Evolutionary conservation across 345 rosid species (phyloP).

Genomic region (Viola odorata): DNA sequence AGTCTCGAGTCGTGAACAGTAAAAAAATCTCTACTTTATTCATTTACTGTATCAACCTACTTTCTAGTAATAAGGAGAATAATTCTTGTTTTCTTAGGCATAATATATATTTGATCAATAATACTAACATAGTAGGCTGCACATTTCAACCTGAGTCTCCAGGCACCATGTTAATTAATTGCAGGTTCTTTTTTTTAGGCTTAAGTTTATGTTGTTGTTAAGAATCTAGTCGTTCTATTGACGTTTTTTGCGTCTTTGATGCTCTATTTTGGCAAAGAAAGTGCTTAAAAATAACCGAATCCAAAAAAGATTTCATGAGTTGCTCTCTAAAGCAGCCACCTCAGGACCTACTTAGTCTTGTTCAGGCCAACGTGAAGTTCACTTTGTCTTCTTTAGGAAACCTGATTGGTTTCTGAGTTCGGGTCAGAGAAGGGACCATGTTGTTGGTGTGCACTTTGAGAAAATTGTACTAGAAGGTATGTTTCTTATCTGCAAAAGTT

Average conservation of each 20-base stretch:
- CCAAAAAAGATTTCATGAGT: slow-evolving; percentile 59
- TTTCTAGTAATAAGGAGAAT: too few relatives aligned
- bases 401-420: slow-evolving; percentile 70
- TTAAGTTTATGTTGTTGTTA: too few relatives aligned
- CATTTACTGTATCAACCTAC: too few relatives aligned
- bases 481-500: too few relatives aligned
- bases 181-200: neutral
- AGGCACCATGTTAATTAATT: slow-evolving; percentile 1
- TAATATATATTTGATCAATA: too few relatives aligned
- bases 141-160: neutral
- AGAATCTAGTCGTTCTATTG: neutral
- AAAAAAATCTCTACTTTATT: too few relatives aligned
- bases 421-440: slow-evolving; percentile 47
- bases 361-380: slow-evolving; percentile 65
- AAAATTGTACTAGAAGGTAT: slow-evolving; percentile 71
- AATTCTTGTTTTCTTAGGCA: too few relatives aligned
- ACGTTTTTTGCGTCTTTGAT: neutral
- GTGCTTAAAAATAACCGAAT: slow-evolving; percentile 64
- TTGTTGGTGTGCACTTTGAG: slow-evolving; percentile 67
- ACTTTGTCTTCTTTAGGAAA: slow-evolving; percentile 75
- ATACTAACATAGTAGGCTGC: too few relatives aligned
- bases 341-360: slow-evolving; percentile 32
- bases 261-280: slow-evolving; percentile 44
- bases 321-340: slow-evolving; percentile 62
- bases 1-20: too few relatives aligned